Percentiles rank a stretch among this genome's conserved stretches.
These are phyloP conservation scores for Backusella circina DNA, from an alignment of 192 early-diverging fungal species.

Conservation along the genomic window DNA sequence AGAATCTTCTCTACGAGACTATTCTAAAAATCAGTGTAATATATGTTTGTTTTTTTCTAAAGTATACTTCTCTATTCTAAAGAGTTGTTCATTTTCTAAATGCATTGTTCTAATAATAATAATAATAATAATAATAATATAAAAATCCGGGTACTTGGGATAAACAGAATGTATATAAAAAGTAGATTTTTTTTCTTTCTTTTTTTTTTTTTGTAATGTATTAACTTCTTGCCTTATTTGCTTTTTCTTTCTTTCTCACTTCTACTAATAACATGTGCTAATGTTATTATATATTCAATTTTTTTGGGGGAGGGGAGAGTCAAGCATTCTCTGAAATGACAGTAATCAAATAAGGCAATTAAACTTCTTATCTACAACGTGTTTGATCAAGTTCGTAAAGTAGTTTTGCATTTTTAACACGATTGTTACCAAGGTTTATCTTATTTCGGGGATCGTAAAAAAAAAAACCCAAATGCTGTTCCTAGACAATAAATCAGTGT, in stretches of 20 bases:
- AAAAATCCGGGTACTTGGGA: neutral
- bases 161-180: neutral
- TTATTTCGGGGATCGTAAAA: neutral
- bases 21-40: neutral
- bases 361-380: neutral
- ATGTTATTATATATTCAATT: neutral
- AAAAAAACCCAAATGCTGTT: neutral
- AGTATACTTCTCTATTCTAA: neutral
- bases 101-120: neutral
- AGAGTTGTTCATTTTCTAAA: neutral
- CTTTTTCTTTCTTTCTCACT: neutral
- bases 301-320: neutral
- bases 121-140: no score
- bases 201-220: neutral
- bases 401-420: neutral
- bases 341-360: neutral
- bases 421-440: neutral
- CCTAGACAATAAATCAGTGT: neutral
- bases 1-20: neutral
- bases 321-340: no score
- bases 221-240: neutral
- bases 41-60: neutral
- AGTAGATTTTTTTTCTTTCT: neutral
- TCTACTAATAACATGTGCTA: neutral
- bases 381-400: neutral